A percentile compares a stretch with the other conserved stretches of the same genome.
These are phyloP conservation scores for Cokeromyces recurvatus DNA, from an alignment of 371 early-diverging fungal genomes.

Conservation along the genomic window DNA sequence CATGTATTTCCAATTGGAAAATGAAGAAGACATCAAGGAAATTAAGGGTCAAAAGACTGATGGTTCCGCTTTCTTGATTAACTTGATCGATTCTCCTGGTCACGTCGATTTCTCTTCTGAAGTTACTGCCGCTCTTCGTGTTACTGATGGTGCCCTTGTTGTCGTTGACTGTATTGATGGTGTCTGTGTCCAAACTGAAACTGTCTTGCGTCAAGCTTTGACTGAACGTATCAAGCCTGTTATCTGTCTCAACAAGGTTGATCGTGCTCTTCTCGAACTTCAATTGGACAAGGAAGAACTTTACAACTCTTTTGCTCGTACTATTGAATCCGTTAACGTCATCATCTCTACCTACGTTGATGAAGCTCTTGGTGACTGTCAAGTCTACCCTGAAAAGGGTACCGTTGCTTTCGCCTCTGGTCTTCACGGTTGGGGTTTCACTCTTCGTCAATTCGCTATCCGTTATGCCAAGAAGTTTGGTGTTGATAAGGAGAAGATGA, in stretches of 20 bases:
- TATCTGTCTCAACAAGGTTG: constrained; percentile 99
- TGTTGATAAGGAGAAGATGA: constrained; percentile 94
- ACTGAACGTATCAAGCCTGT: constrained; percentile 99
- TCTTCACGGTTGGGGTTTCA: constrained; percentile 99
- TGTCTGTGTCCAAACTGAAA: constrained; percentile 99
- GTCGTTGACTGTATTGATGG: constrained; percentile 99
- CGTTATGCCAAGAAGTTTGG: constrained; percentile 98
- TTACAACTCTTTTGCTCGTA: constrained; percentile 85
- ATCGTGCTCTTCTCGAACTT: constrained; percentile 98
- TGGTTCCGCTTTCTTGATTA: constrained; percentile 92
- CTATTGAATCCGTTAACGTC: constrained; percentile 91
- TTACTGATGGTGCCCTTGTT: constrained; percentile 99
- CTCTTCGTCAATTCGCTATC: constrained; percentile 97
- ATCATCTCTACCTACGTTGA: constrained; percentile 42
- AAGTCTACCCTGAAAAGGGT: constrained; percentile 86
- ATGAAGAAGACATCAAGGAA: constrained; percentile 76
- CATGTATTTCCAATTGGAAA: constrained; percentile 94
- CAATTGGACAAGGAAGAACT: constrained; percentile 95
- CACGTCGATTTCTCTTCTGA: constrained; percentile 99
- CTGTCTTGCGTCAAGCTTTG: constrained; percentile 99
- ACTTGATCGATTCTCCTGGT: constrained; percentile 99
- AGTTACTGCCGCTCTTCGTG: constrained; percentile 99
- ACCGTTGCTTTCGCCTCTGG: constrained; percentile 99
- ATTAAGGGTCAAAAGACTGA: constrained; percentile 86
- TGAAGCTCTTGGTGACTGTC: constrained; percentile 44